Evolutionary conservation across 805 yeast species (phyloP).

Genomic region (Blastobotrys peoriensis): DNA sequence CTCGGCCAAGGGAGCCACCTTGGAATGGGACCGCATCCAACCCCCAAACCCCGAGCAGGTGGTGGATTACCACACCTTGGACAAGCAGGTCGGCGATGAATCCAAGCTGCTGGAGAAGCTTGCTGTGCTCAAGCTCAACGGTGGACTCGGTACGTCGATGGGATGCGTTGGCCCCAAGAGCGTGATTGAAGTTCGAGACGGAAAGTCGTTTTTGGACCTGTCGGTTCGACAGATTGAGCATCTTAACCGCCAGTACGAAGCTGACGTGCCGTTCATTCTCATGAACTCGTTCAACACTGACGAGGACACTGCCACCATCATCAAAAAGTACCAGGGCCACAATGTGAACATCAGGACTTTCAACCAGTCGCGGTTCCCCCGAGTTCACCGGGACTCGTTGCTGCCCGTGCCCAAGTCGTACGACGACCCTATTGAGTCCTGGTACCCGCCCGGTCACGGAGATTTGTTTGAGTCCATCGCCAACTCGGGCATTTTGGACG

Average conservation of each 20-base stretch:
- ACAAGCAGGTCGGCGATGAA: slow-evolving; percentile 30
- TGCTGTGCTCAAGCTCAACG: slow-evolving; percentile 93
- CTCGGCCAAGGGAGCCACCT: slow-evolving; percentile 75
- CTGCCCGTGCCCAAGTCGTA: slow-evolving; percentile 83
- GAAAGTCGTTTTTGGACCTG: slow-evolving; percentile 92
- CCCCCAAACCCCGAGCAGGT: slow-evolving; percentile 90
- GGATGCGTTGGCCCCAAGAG: slow-evolving; percentile 99
- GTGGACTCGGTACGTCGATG: slow-evolving; percentile 99
- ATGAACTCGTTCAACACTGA: slow-evolving; percentile 99
- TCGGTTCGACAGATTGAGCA: slow-evolving; percentile 96
- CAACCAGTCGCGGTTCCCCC: slow-evolving; percentile 96
- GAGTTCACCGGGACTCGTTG: slow-evolving; percentile 91
- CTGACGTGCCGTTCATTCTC: slow-evolving; percentile 91
- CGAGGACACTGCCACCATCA: slow-evolving; percentile 87
- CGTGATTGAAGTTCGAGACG: slow-evolving; percentile 94
- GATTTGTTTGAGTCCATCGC: slow-evolving; percentile 89
- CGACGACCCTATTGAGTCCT: slow-evolving; percentile 71
- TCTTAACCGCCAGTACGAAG: slow-evolving; percentile 80
- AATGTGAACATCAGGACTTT: slow-evolving; percentile 91
- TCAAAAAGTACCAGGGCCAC: slow-evolving; percentile 95
- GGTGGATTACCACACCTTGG: slow-evolving; percentile 61
- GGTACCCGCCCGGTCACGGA: slow-evolving; percentile 99
- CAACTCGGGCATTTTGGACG: slow-evolving; percentile 86
- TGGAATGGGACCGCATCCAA: slow-evolving; percentile 94
- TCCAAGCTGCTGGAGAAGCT: slow-evolving; percentile 61